Conservation (phyloP, 768 basidiomycete genomes). For the Naganishia friedmannii region DNA sequence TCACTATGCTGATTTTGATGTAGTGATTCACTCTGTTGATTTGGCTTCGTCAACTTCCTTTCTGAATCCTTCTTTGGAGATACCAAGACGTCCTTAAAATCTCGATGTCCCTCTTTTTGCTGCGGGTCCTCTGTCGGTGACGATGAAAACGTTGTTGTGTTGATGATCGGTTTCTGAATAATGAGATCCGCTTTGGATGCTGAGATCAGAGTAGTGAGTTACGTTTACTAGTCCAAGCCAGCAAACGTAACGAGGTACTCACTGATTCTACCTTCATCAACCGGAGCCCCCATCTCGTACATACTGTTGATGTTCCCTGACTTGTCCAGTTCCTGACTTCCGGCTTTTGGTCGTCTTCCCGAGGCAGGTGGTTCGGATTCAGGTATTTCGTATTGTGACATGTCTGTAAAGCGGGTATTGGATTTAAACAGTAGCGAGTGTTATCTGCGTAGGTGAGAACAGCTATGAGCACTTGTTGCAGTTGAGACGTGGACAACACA, state of each 20-base stretch:
- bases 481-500: neutral
- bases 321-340: neutral
- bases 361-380: neutral
- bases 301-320: neutral
- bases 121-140: neutral
- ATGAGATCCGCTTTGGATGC: neutral
- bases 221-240: neutral
- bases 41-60: neutral
- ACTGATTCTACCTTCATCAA: neutral
- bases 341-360: neutral
- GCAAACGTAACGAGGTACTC: neutral
- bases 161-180: neutral
- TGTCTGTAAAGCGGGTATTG: neutral
- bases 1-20: neutral
- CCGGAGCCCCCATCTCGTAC: neutral
- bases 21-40: neutral
- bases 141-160: neutral
- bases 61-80: neutral
- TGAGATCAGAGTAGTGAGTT: neutral
- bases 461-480: neutral
- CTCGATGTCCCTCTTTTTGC: neutral
- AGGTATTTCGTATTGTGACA: neutral
- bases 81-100: neutral
- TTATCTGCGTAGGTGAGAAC: too few species aligned
- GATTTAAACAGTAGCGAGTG: too few species aligned